Base-by-base conservation (phyloP, 345 rosid species). In the Hibiscus tridactylites region DNA sequence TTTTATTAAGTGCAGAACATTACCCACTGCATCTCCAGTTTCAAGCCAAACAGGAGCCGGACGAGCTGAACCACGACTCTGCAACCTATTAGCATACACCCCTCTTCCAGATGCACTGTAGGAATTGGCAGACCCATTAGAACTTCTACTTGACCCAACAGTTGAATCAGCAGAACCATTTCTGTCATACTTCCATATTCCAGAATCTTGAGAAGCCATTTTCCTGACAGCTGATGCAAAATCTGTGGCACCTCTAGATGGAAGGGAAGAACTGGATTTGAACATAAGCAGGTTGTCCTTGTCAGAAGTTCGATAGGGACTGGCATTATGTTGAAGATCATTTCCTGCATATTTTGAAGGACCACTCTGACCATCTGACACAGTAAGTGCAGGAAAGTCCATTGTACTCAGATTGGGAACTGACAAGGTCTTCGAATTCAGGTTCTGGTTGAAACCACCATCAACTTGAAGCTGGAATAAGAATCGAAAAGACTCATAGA, bases 1-100 rank as follows among this genome's bases (percentile, higher is more conserved):
- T 44, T 70, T 74, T 49, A 75, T 74, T 62, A 54, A 71, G 74
- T 72, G 76, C 73, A 74, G 80, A 79, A 83, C 62, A 79, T 85
- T 96, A 96, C 98, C 99, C 75, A 96, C 99, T 66, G 96, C 88
- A 72, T 96, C 99, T 75, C 99, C 98, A 37, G 99, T 96, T 83
- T 96, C 98, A 78, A 96, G 90, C 99, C 97, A 96, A 44, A 85
- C 83, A 77, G 98, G 98, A 80, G 99, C 74, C 68, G 87, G 57
- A 65, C 90, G 91, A 80, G 80, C 82, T 72, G 92, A 85, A 71
- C 86, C 81, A 54, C 85, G 91, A 77, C 54, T 86, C 75, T 84
- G 98, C 61, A 78, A 73, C 83, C 90, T 89, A 67, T 91, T 93
- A 54, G 86, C 75, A 76, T 87, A 86, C 57, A 79, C n/a, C 57